These are phyloP conservation scores for Ustilago xerochloae DNA, from an alignment of 1,284 basidiomycete species.

Conservation along the genomic window DNA sequence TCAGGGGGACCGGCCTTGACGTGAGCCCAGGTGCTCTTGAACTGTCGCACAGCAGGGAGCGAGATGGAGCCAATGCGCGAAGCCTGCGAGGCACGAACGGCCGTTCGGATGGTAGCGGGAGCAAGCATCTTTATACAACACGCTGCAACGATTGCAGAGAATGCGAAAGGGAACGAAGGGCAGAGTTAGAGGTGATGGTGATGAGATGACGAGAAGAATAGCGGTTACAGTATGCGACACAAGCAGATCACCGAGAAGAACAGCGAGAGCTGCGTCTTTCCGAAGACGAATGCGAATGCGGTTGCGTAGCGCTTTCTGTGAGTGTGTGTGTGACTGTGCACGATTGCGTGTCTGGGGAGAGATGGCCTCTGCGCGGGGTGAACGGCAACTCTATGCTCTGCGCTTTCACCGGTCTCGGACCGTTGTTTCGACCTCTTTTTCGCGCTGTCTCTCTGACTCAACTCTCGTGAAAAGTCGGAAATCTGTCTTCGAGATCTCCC, in stretches of 20 bases:
- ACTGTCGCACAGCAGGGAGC: conserved; percentile 47
- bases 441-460: conserved; percentile 26
- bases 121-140: conserved; percentile 41
- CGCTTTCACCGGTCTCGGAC: conserved; percentile 10
- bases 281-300: too few relatives aligned
- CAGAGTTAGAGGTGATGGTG: neutral
- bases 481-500: conserved; percentile 26
- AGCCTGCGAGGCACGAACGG: conserved; percentile 33
- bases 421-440: neutral
- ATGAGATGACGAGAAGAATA: neutral
- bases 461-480: conserved; percentile 42
- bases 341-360: conserved; percentile 9
- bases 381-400: neutral
- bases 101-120: conserved; percentile 40
- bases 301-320: neutral
- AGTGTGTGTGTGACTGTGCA: neutral
- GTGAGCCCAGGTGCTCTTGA: conserved; percentile 81
- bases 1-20: conserved; percentile 91
- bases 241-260: conserved; percentile 6
- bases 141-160: neutral
- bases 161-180: neutral
- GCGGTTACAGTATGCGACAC: too few relatives aligned
- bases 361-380: conserved; percentile 21
- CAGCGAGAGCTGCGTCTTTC: too few relatives aligned
- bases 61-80: conserved; percentile 29